These are phyloP conservation scores for Diutina sp. DNA, from an alignment of 1,139 yeast species.

Conservation along the genomic window DNA sequence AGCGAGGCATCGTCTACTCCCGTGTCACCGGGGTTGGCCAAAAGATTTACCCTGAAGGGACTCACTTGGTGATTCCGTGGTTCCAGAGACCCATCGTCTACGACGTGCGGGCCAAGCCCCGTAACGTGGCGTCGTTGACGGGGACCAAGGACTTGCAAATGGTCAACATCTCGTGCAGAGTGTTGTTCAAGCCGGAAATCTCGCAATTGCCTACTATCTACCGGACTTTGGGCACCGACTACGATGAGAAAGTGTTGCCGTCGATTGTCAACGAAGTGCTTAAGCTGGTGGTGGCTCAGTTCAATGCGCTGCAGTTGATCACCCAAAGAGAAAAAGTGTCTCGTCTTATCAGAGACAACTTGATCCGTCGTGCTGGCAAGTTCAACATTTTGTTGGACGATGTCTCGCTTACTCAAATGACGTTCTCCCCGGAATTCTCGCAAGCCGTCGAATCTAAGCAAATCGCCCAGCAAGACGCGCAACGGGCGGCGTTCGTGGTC, in stretches of 20 bases:
- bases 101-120: slow-evolving; percentile 95
- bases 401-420: slow-evolving; percentile 91
- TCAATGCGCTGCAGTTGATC: slow-evolving; percentile 93
- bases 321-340: slow-evolving; percentile 97
- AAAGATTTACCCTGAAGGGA: slow-evolving; percentile 85
- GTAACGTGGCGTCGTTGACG: slow-evolving; percentile 93
- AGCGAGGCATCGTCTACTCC: slow-evolving; percentile 89
- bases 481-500: slow-evolving; percentile 92
- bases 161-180: slow-evolving; percentile 98
- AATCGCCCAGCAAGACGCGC: slow-evolving; percentile 99
- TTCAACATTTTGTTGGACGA: slow-evolving; percentile 86
- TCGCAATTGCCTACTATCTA: slow-evolving; percentile 68
- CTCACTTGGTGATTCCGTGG: slow-evolving; percentile 92
- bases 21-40: slow-evolving; percentile 80
- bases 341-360: slow-evolving; percentile 77
- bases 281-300: slow-evolving; percentile 94
- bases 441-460: slow-evolving; percentile 98
- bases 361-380: slow-evolving; percentile 82
- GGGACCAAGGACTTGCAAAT: slow-evolving; percentile 98
- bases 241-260: slow-evolving; percentile 93
- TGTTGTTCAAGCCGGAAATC: slow-evolving; percentile 79
- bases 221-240: slow-evolving; percentile 86
- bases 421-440: slow-evolving; percentile 95
- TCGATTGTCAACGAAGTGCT: slow-evolving; percentile 94
- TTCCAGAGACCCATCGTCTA: slow-evolving; percentile 84